Conservation (phyloP, 2,329 filamentous ascomycete genomes). For the Fusarium sp. region DNA sequence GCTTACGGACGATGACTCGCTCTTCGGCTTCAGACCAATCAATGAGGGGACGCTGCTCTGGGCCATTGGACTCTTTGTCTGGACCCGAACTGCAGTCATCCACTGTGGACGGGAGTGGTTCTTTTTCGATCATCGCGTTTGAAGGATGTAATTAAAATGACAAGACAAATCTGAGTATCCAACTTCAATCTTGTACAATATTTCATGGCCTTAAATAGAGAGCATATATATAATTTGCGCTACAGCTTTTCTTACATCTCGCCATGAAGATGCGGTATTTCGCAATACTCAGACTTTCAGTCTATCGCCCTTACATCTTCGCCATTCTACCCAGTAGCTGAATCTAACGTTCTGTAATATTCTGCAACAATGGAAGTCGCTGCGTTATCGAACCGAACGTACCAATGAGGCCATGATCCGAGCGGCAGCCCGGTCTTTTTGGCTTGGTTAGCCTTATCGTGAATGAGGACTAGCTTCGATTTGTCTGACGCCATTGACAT, state of each 20-base stretch:
- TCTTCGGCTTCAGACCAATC: constrained; percentile 25
- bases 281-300: neutral
- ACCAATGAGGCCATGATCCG: constrained; percentile 7
- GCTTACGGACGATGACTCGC: constrained; percentile 39
- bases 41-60: neutral
- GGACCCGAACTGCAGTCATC: neutral
- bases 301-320: neutral
- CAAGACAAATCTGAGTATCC: neutral
- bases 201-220: neutral
- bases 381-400: neutral
- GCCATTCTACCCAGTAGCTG: neutral
- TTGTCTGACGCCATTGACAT: neutral
- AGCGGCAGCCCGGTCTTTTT: neutral
- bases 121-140: neutral
- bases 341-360: neutral
- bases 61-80: neutral
- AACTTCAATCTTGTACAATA: neutral
- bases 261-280: neutral
- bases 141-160: neutral
- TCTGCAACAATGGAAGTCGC: neutral
- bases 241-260: neutral
- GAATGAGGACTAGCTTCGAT: neutral
- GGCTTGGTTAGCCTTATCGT: neutral
- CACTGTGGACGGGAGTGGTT: neutral
- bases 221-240: neutral